A percentile compares a stretch with the other conserved stretches of the same genome.
phyloP scores from a whole-genome alignment of 371 early-diverging fungal genomes.

The Fennellomyces sp. region DNA sequence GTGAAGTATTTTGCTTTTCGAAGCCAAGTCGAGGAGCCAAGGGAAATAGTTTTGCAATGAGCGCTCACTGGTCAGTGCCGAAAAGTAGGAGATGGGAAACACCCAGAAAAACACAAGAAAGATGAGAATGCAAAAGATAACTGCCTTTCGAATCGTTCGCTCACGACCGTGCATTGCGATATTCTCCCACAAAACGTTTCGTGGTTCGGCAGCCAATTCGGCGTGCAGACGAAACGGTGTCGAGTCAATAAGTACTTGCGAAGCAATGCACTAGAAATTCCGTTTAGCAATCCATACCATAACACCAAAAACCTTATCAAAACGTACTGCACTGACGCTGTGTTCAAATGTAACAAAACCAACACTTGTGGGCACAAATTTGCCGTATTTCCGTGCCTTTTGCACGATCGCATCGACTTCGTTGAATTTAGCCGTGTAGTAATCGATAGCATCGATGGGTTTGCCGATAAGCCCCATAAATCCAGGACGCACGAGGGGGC shows the following conservation, averaged over 20 bases:
- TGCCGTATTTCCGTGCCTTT: slow-evolving; percentile 58
- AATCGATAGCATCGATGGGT: slow-evolving; percentile 70
- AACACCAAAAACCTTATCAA: background rate
- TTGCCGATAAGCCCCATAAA: slow-evolving; percentile 47
- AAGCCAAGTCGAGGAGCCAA: slow-evolving; percentile 46
- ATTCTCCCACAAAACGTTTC: slow-evolving; percentile 79
- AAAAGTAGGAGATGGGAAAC: slow-evolving; percentile 56
- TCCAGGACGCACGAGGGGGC: slow-evolving; percentile 34
- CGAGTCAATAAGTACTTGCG: slow-evolving; percentile 62
- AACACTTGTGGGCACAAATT: slow-evolving; percentile 63
- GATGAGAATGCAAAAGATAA: slow-evolving; percentile 44
- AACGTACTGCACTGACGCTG: slow-evolving; percentile 60
- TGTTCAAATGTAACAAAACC: slow-evolving; percentile 85
- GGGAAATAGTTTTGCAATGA: slow-evolving; percentile 51
- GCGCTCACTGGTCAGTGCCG: slow-evolving; percentile 55
- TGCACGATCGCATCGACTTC: slow-evolving; percentile 62
- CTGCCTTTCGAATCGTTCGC: slow-evolving; percentile 46
- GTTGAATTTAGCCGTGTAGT: slow-evolving; percentile 64
- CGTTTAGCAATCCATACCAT: background rate
- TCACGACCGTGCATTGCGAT: slow-evolving; percentile 62
- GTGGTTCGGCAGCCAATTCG: slow-evolving; percentile 75
- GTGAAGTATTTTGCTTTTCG: slow-evolving; percentile 52
- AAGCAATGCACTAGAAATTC: slow-evolving; percentile 54
- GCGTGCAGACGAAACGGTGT: slow-evolving; percentile 74
- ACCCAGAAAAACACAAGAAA: slow-evolving; percentile 59